Evolutionary conservation across 805 yeast species (phyloP), one percentile per base, ranked within the genome.

Genomic region (Lipomyces orientalis): DNA sequence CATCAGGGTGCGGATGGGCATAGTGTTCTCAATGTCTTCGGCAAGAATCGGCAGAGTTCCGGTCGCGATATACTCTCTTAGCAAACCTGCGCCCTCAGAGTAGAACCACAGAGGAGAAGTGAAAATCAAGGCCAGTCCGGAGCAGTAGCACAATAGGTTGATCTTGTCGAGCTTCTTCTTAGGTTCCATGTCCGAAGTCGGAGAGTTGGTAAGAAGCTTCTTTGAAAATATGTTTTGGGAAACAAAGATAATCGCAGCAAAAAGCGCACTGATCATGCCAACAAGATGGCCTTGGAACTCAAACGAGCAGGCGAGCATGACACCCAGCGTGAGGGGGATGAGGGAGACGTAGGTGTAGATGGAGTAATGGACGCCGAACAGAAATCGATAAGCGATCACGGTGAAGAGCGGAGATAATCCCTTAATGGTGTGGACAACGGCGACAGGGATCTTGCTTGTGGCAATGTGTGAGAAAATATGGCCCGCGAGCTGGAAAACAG

Each of bases 391-490:
- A 55, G 91, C 90, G 37, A 87, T 78, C 12, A 95, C 98, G 0
- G 98, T 94, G 60, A 91, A 86, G 33, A 94, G 82, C 1, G 99
- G 99, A 39, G 97, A 89, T 51, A 94, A 81, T 1, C 97, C 95
- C 80, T 95, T 95, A 73, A 94, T 88, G 8, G 98, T 93, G 78
- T 94, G 98, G 25, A 95, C 98, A 71, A 93, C 80, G 4, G 97
- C 90, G n/a, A 95, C 97, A 0, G 97, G 97, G 61, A 95, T 91
- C 68, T 90, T 78, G 1, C 93, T 85, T 1, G 97, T 93, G n/a
- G 98, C 94, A 76, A 90, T 90, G 77, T 93, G 97, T 7, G 96
- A 87, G 14, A 96, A 86, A 69, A 93, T 87, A 78, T 94, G 98
- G 25, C 98, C 99, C 25, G 89, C 81, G 72, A 94, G 90, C 81